A percentile compares a stretch with the other conserved stretches of the same genome.
phyloP scores from a whole-genome alignment of 2,329 filamentous ascomycete species.

The Monosporascus cannonballus region DNA sequence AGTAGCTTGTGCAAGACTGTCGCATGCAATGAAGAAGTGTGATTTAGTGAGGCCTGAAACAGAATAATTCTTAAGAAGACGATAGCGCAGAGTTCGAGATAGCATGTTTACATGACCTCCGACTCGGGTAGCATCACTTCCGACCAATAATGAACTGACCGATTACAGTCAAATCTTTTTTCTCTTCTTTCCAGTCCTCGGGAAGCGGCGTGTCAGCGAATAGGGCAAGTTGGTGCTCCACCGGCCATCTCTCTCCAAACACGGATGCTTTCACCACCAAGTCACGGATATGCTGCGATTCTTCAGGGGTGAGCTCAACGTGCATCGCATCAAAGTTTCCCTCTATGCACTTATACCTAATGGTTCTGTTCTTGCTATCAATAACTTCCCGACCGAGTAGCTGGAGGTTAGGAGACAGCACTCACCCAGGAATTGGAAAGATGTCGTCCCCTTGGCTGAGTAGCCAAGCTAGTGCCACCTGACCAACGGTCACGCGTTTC shows the following conservation, averaged over 20 bases:
- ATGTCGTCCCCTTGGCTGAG: constrained; percentile 13
- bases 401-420: background rate
- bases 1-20: too few relatives aligned
- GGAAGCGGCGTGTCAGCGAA: constrained; percentile 10
- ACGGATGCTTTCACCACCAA: constrained; percentile 17
- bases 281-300: constrained; percentile 19
- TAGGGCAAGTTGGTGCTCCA: constrained; percentile 5
- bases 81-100: too few relatives aligned
- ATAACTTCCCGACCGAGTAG: too few relatives aligned
- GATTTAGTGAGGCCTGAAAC: too few relatives aligned
- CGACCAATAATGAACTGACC: too few relatives aligned
- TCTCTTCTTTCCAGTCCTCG: background rate
- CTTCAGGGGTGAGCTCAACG: constrained; percentile 22
- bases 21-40: too few relatives aligned
- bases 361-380: constrained; percentile 5
- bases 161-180: too few relatives aligned
- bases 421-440: constrained; percentile 15
- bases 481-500: constrained; percentile 37
- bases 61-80: too few relatives aligned
- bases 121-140: too few relatives aligned
- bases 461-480: constrained; percentile 46
- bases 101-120: too few relatives aligned
- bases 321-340: constrained; percentile 20
- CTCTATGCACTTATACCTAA: constrained; percentile 8
- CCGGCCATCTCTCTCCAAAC: constrained; percentile 7